A percentile compares a stretch with the other conserved stretches of the same genome.
Evolutionary conservation across 1,139 yeast species (phyloP).

Genomic region (Yamadazyma diospyri): DNA sequence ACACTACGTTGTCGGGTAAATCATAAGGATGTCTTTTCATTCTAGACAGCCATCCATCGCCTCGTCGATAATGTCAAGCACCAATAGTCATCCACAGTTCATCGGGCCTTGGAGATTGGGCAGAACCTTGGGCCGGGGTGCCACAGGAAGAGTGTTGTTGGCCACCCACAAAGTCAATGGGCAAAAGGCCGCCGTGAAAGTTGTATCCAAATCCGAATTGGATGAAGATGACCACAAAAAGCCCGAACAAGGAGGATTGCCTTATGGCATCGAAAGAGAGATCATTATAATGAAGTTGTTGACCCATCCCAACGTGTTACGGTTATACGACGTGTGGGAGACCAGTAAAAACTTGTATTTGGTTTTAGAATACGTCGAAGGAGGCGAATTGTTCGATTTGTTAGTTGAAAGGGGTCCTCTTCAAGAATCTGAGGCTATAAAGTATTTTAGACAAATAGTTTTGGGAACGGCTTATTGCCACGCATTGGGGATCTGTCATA

Average conservation of each 20-base stretch:
- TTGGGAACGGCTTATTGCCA: conserved; percentile 82
- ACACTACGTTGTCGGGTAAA: background rate
- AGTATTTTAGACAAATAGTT: conserved; percentile 70
- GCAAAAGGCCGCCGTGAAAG: conserved; percentile 77
- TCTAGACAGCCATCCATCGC: conserved; percentile 41
- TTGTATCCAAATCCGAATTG: conserved; percentile 63
- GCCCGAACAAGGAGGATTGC: conserved; percentile 46
- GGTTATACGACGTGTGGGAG: conserved; percentile 82
- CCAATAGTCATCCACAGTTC: conserved; percentile 36
- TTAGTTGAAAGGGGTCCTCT: conserved; percentile 79
- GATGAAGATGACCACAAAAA: conserved; percentile 33
- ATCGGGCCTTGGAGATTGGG: conserved; percentile 84
- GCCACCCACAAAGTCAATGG: conserved; percentile 70
- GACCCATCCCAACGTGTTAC: conserved; percentile 72
- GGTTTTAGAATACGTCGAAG: conserved; percentile 78
- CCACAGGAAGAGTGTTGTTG: conserved; percentile 73
- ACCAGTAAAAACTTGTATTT: conserved; percentile 70
- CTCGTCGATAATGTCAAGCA: conserved; percentile 30
- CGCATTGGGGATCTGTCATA: conserved; percentile 74
- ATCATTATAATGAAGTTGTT: conserved; percentile 78
- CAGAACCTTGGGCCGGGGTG: conserved; percentile 75
- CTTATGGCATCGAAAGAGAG: conserved; percentile 81
- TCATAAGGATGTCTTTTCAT: conserved; percentile 28
- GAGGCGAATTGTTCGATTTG: conserved; percentile 76
- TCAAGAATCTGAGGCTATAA: conserved; percentile 69